Conservation (phyloP, 192 early-diverging fungal species). For the Pecoramyces ruminantium region DNA sequence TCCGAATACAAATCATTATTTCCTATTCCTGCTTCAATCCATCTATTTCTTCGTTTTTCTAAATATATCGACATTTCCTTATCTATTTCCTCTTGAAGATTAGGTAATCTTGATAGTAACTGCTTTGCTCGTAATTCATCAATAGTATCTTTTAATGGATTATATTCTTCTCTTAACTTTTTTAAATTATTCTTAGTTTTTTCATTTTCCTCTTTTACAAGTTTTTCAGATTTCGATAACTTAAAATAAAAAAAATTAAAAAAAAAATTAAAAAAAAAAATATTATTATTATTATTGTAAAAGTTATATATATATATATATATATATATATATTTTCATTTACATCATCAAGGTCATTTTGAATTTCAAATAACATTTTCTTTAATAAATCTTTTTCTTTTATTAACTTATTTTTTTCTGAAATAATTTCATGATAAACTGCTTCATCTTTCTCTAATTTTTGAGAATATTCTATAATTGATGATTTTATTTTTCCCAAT, state of each 20-base stretch:
- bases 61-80: not conserved
- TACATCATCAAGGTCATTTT: not conserved
- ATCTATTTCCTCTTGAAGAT: not conserved
- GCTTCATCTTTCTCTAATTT: not conserved
- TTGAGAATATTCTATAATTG: not conserved
- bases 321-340: not conserved
- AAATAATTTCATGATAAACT: not conserved
- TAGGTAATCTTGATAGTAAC: not conserved
- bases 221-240: not conserved
- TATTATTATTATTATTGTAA: no score
- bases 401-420: not conserved
- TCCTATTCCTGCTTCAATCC: not conserved
- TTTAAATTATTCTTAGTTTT: not conserved
- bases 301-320: no score
- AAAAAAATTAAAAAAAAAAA: no score
- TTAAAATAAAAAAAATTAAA: not conserved
- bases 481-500: not conserved
- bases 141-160: not conserved
- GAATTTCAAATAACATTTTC: not conserved
- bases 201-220: not conserved
- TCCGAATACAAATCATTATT: not conserved
- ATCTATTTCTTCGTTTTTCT: not conserved
- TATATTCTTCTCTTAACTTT: not conserved
- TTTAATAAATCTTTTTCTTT: not conserved
- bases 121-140: not conserved